A percentile compares a stretch with the other conserved stretches of the same genome.
These are phyloP conservation scores for Xanthoparmelia taractica DNA, from an alignment of 495 filamentous ascomycete species.

Conservation along the genomic window DNA sequence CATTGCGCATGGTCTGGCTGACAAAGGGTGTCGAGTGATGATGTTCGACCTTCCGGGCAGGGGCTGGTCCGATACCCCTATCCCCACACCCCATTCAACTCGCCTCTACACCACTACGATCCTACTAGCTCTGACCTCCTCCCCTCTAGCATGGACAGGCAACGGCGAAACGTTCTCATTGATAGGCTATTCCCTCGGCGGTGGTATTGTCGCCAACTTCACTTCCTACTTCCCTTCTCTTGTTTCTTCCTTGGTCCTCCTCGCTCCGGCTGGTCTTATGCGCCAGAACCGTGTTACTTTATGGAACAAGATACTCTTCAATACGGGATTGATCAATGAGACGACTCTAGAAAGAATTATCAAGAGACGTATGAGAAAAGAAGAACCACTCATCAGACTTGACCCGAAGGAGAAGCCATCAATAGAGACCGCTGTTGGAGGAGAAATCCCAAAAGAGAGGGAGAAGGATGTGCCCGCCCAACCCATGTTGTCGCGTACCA, in stretches of 20 bases:
- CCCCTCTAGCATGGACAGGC: conserved; percentile 59
- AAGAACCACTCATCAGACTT: conserved; percentile 30
- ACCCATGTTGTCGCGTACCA: conserved; percentile 39
- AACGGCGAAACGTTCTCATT: conserved; percentile 52
- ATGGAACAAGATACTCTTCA: conserved; percentile 54
- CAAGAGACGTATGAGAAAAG: conserved; percentile 19
- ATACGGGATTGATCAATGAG: conserved; percentile 50
- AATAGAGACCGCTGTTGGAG: conserved; percentile 34
- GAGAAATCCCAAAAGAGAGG: conserved; percentile 32
- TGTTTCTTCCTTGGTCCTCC: conserved; percentile 57
- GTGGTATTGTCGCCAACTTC: conserved; percentile 69
- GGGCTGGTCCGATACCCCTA: conserved; percentile 66
- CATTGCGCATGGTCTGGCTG: conserved; percentile 53
- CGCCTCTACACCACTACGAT: conserved; percentile 71
- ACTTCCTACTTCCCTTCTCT: conserved; percentile 61
- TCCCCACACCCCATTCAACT: conserved; percentile 59
- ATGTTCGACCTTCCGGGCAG: conserved; percentile 69
- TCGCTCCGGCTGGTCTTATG: conserved; percentile 69
- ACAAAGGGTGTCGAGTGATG: conserved; percentile 74
- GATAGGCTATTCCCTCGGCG: conserved; percentile 80
- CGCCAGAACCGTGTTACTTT: conserved; percentile 54
- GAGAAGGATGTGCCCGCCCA: not conserved
- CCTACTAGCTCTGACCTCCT: conserved; percentile 61
- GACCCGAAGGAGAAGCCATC: conserved; percentile 19
- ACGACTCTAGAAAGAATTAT: conserved; percentile 21